These are phyloP conservation scores for Amauroascus niger DNA, from an alignment of 2,329 filamentous ascomycete genomes.

Conservation along the genomic window DNA sequence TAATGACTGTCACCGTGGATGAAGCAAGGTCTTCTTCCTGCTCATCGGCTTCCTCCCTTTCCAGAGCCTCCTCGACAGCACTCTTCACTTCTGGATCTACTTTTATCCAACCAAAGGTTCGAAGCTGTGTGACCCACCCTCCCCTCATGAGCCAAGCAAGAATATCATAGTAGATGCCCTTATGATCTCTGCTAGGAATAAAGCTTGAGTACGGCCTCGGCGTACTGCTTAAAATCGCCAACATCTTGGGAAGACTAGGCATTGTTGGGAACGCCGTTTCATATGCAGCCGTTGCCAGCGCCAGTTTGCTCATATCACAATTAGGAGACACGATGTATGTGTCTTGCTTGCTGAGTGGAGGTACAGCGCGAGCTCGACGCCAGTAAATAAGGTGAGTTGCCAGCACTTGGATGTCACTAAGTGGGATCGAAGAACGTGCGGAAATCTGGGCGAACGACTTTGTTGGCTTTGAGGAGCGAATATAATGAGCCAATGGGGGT, in stretches of 20 bases:
- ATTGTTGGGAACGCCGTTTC: slow-evolving; percentile 70
- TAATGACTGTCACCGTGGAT: slow-evolving; percentile 7
- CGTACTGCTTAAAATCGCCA: slow-evolving; percentile 69
- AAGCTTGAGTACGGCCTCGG: slow-evolving; percentile 75
- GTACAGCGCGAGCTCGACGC: slow-evolving; percentile 83
- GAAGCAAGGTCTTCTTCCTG: slow-evolving; percentile 13
- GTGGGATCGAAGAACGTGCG: slow-evolving; percentile 51
- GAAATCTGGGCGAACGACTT: slow-evolving; percentile 66
- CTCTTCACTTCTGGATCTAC: slow-evolving; percentile 74
- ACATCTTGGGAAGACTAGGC: slow-evolving; percentile 72
- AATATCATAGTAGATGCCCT: slow-evolving; percentile 78
- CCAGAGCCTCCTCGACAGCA: slow-evolving; percentile 63
- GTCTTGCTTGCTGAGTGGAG: slow-evolving; percentile 79
- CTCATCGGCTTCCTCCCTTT: slow-evolving; percentile 55
- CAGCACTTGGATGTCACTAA: slow-evolving; percentile 74
- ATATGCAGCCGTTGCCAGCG: slow-evolving; percentile 61
- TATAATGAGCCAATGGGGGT: slow-evolving; percentile 64
- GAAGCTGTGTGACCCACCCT: slow-evolving; percentile 87
- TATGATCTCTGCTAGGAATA: slow-evolving; percentile 79
- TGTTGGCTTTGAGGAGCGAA: slow-evolving; percentile 50
- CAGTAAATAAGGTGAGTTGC: slow-evolving; percentile 93
- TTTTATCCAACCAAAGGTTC: slow-evolving; percentile 81
- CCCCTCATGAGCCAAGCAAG: slow-evolving; percentile 86
- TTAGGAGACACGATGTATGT: slow-evolving; percentile 88
- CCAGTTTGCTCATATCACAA: slow-evolving; percentile 64